Conservation (phyloP, 352 stramenopile genomes). For the Phytopythium oedochilum region DNA sequence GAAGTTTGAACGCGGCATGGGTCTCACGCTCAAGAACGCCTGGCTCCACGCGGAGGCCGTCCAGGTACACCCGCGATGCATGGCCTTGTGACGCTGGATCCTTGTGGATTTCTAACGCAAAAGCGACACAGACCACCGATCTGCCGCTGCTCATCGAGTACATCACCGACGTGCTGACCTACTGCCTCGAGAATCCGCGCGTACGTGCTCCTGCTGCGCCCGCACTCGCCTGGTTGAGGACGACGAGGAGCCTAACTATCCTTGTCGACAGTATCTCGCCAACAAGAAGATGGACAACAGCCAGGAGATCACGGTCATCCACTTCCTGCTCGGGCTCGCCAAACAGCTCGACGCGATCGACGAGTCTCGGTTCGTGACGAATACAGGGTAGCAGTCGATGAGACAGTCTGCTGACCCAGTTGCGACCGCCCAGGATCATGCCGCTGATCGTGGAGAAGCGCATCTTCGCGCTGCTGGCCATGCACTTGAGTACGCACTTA, state of each 20-base stretch:
- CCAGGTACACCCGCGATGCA: constrained; percentile 26
- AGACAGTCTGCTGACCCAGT: not conserved
- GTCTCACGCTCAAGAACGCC: constrained; percentile 84
- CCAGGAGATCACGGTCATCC: constrained; percentile 85
- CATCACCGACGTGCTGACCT: constrained; percentile 80
- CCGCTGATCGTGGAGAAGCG: constrained; percentile 75
- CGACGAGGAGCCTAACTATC: too few relatives aligned
- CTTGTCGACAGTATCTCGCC: constrained; percentile 40
- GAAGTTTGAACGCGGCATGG: constrained; percentile 88
- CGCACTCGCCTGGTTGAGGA: too few relatives aligned
- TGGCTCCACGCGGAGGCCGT: constrained; percentile 89
- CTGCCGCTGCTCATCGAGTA: constrained; percentile 87
- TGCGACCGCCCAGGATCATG: constrained; percentile 56
- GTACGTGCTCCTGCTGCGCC: too few relatives aligned
- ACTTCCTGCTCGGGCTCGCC: constrained; percentile 82
- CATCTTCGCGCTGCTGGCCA: constrained; percentile 71
- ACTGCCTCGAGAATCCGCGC: constrained; percentile 62
- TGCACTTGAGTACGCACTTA: constrained; percentile 68
- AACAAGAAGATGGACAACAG: constrained; percentile 74
- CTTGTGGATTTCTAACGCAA: constrained; percentile 2
- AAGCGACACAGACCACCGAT: constrained; percentile 68
- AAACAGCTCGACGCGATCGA: constrained; percentile 83
- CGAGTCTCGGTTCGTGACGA: constrained; percentile 51
- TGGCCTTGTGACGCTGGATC: not conserved
- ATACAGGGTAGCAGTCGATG: too few relatives aligned